Conservation (phyloP, 495 filamentous ascomycete genomes). For the Penicillium mononematosum region DNA sequence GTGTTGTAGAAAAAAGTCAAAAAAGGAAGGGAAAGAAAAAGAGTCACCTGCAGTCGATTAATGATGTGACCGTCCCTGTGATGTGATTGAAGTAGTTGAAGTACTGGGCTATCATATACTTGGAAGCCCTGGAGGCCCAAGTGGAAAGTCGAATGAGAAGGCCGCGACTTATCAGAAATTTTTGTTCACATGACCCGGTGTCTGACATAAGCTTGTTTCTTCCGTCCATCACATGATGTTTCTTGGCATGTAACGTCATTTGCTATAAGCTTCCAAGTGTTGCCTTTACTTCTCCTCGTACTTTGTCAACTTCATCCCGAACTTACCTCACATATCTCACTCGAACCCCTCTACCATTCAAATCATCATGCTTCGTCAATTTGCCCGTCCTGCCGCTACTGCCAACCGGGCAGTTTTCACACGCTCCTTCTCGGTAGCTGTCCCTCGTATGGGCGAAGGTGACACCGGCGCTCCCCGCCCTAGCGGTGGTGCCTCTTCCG, state of each 20-base stretch:
- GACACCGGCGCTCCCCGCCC: constrained; percentile 65
- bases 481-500: constrained; percentile 31
- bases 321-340: constrained; percentile 14
- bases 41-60: neutral
- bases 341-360: neutral
- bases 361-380: constrained; percentile 63
- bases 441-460: constrained; percentile 62
- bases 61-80: neutral
- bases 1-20: neutral
- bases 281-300: constrained; percentile 46
- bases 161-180: constrained; percentile 34
- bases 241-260: constrained; percentile 32
- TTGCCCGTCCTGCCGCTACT: constrained; percentile 57
- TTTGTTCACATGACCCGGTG: constrained; percentile 13
- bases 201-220: constrained; percentile 10
- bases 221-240: constrained; percentile 17
- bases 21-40: neutral
- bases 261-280: constrained; percentile 1
- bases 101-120: neutral
- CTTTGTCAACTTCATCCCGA: constrained; percentile 3
- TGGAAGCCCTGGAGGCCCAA: neutral
- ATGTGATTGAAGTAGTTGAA: neutral
- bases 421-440: constrained; percentile 63
- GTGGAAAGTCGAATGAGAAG: constrained; percentile 29
- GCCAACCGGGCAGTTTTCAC: constrained; percentile 48